Evolutionary conservation across 768 basidiomycete genomes (phyloP), one percentile per base, ranked within the genome.

Genomic region (Termitomyces sp.): DNA sequence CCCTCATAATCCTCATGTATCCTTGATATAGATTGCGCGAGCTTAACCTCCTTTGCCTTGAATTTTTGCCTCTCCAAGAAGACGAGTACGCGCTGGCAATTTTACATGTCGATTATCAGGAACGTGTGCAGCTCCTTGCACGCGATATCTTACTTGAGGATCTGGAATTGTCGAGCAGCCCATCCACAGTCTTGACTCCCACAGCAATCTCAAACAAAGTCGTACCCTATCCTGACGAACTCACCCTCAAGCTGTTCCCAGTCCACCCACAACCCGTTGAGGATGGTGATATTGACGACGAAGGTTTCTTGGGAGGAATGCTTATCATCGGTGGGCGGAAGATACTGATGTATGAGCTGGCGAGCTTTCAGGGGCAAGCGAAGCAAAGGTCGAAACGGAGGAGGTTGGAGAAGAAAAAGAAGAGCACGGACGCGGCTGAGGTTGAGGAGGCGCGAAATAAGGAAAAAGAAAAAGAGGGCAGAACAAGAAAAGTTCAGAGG

Each of bases 261-360:
- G 73, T 82, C 12, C 75, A 73, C 33, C 68, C 81, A 3, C 70
- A 73, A 49, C 40, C 69, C 4, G 64, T 63, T 3, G 70, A 68
- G 7, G 71, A 66, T 1, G 70, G 68, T 2, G 74, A 74, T 28
- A 70, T 76, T 1, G 74, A 75, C 0, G 73, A 75, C 4, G 68
- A 68, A 9, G 51, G 57, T 28, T 82, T 81, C 59, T 74, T 76
- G n/a, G 91, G 90, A n/a, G 91, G 89, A 18, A 71, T 93, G 9
- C 72, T 94, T 28, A 78, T 94, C 6, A 67, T 90, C 1, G 91
- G 92, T 58, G 90, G 90, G 0, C 79, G 77, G 32, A 85, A 84
- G 69, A 77, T 92, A 48, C 68, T 86, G 20, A 74, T 90, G 6
- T 91, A 82, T 62, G 89, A 88, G 59, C 64, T 87, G 49, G 76